Percentiles rank a stretch among this genome's conserved stretches.
phyloP scores from a whole-genome alignment of 306 rosid species.

The Luffa aegyptiaca region DNA sequence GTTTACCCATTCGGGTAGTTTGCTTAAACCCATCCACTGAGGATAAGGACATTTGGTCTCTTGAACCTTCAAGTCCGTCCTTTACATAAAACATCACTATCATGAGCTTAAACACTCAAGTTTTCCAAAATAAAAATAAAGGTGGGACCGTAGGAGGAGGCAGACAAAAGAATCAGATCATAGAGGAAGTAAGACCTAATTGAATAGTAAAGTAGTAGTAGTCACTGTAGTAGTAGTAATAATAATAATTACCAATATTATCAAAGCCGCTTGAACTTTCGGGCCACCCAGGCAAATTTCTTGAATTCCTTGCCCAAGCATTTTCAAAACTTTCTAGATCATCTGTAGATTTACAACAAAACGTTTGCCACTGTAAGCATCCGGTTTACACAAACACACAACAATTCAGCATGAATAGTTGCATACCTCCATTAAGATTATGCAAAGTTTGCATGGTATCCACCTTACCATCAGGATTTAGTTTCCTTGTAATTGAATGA shows the following conservation, averaged over 20 bases:
- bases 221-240: not conserved
- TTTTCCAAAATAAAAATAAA: not conserved
- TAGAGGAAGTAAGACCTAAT: not conserved
- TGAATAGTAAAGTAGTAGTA: not conserved
- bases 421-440: constrained; percentile 70
- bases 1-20: not conserved
- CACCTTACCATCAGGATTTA: constrained; percentile 71
- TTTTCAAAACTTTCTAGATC: constrained; percentile 62
- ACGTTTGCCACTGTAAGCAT: not conserved
- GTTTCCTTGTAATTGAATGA: constrained; percentile 60
- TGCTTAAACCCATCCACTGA: not conserved
- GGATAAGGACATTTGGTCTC: not conserved
- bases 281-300: constrained; percentile 53
- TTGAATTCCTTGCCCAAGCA: constrained; percentile 64
- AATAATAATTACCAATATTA: constrained; percentile 6
- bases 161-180: not conserved
- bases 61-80: not conserved
- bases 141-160: not conserved
- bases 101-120: not conserved
- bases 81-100: not conserved
- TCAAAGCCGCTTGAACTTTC: constrained; percentile 2
- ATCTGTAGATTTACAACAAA: constrained; percentile 25
- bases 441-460: constrained; percentile 73
- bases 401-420: not conserved
- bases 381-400: not conserved